Evolutionary conservation across 2,329 filamentous ascomycete genomes (phyloP), one percentile per base, ranked within the genome.

Genomic region (Pseudohalonectria lignicola): DNA sequence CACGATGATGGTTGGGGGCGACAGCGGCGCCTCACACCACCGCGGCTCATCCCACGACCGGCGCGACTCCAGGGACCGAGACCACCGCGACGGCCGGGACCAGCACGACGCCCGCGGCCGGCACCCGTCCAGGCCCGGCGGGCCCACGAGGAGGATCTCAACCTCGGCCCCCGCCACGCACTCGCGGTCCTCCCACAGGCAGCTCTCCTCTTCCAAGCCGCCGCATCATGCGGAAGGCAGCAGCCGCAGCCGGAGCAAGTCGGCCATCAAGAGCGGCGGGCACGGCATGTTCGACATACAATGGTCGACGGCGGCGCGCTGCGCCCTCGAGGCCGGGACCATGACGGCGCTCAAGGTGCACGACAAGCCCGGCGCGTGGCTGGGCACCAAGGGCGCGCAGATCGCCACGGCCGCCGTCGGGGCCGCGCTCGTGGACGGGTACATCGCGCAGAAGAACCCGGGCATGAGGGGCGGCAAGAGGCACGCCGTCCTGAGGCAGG

Each of bases 341-440:
- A 38, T 53, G 20, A 47, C 47, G 5, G 47, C 46, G 4, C 42
- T 53, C 12, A 43, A 39, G 21, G 44, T 37, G 17, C 40, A 47
- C 29, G 36, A 41, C 10, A 37, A 39, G 13, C 46, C 47, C 2
- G 49, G 49, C 20, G 34, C 39, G 4, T 52, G 50, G 51, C 17
- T 50, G 13, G 39, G 49, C 28, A 40, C 44, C 35, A 52, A 52
- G 35, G 50, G 48, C 7, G 36, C 43, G 13, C 47, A 45, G 12
- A 46, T 53, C 18, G 51, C 46, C 8, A 50, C 49, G 26, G 51
- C 50, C 0, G 50, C 49, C 5, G 43, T 53, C 10, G 49, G 49
- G 1, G 46, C 50, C 0, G 51, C 51, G 4, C 37, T 53, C n/a
- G 49, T 53, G 12, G 51, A 53, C 34, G 48, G 49, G 4, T 46